Conservation (phyloP, 306 rosid genomes). For the Cercis canadensis region DNA sequence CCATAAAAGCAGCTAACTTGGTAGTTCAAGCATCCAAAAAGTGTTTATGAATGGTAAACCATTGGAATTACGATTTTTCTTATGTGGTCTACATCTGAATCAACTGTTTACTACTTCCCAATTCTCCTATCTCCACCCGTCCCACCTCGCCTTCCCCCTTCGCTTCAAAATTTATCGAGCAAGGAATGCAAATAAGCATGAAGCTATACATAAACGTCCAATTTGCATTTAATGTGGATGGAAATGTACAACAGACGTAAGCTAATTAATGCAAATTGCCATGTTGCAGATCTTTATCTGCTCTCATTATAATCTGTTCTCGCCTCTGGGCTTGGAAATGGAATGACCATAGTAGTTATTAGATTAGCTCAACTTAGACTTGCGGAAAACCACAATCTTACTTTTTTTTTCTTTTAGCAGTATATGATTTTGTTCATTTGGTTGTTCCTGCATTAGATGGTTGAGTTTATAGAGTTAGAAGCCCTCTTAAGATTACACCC, state of each 20-base stretch:
- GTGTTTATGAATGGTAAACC: slow-evolving; percentile 24
- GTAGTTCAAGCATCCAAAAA: slow-evolving; percentile 37
- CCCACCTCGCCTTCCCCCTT: neutral
- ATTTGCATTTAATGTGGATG: slow-evolving; percentile 38
- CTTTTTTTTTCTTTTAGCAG: neutral
- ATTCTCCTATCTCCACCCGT: no score
- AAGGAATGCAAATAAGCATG: slow-evolving; percentile 33
- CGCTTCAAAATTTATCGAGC: slow-evolving; percentile 32
- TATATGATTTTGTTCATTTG: neutral
- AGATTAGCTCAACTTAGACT: slow-evolving; percentile 21
- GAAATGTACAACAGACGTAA: slow-evolving; percentile 42
- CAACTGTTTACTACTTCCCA: neutral
- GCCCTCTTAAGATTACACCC: neutral
- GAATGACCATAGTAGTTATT: slow-evolving; percentile 10
- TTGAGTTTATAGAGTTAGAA: neutral
- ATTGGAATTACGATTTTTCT: slow-evolving; percentile 8
- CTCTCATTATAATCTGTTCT: slow-evolving; percentile 35
- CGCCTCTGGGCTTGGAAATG: slow-evolving; percentile 9
- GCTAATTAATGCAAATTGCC: slow-evolving; percentile 41
- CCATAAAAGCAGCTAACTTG: slow-evolving; percentile 41
- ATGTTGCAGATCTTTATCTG: slow-evolving; percentile 41
- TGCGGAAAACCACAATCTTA: slow-evolving; percentile 9
- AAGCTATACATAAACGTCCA: slow-evolving; percentile 33
- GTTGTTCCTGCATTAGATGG: neutral
- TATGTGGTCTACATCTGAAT: slow-evolving; percentile 21